Evolutionary conservation across 2,329 filamentous ascomycete genomes (phyloP).

Genomic region (Xylaria multiplex): DNA sequence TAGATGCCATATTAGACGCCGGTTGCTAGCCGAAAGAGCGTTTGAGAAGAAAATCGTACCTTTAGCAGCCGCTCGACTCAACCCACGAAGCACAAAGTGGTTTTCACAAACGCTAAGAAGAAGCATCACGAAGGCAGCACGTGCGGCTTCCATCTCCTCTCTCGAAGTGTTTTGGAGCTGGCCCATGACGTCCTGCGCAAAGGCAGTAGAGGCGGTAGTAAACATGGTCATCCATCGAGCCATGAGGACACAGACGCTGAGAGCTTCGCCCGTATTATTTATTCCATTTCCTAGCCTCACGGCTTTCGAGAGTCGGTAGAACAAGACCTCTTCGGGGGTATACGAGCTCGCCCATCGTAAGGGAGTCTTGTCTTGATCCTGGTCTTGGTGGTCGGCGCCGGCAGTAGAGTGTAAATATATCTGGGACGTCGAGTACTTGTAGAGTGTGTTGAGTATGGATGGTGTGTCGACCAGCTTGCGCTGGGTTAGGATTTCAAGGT

Average conservation of each 20-base stretch:
- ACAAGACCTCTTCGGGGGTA: constrained; percentile 84
- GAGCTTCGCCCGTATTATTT: constrained; percentile 57
- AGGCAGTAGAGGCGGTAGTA: constrained; percentile 60
- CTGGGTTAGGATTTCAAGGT: constrained; percentile 65
- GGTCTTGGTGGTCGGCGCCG: constrained; percentile 39
- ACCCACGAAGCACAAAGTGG: constrained; percentile 60
- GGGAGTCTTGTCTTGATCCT: constrained; percentile 38
- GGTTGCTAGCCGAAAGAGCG: constrained; percentile 40
- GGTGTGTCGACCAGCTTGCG: constrained; percentile 63
- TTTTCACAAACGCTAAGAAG: constrained; percentile 71
- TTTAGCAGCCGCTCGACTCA: constrained; percentile 64
- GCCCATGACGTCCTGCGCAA: constrained; percentile 60
- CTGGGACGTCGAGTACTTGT: constrained; percentile 67
- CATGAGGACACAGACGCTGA: constrained; percentile 61
- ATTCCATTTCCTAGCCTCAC: constrained; percentile 70
- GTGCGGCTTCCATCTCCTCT: constrained; percentile 69
- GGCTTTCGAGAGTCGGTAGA: constrained; percentile 90
- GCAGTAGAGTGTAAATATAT: constrained; percentile 44
- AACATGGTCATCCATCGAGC: constrained; percentile 70
- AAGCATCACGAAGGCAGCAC: constrained; percentile 72
- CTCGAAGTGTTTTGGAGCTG: constrained; percentile 56
- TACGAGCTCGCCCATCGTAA: constrained; percentile 67
- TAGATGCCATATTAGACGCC: constrained; percentile 42
- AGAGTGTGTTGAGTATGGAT: constrained; percentile 64
- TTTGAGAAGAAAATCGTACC: constrained; percentile 52